Percentiles rank a stretch among this genome's conserved stretches.
Conservation (phyloP, 2,329 filamentous ascomycete genomes). For the Paecilomyces sp. region DNA sequence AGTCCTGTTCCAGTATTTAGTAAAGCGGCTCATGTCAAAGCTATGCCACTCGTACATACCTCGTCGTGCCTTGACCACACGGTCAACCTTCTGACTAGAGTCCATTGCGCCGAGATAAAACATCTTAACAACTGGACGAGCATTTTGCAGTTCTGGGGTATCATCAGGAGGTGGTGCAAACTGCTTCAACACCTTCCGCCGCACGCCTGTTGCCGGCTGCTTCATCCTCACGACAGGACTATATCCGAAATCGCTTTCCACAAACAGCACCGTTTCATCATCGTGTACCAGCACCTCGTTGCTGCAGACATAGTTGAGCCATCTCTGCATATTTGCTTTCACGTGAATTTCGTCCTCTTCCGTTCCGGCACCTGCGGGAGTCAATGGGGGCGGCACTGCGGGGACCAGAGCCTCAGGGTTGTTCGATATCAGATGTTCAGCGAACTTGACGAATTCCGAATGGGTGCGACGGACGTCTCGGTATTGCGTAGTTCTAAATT, state of each 20-base stretch:
- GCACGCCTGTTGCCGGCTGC: constrained; percentile 91
- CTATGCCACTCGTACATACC: constrained; percentile 47
- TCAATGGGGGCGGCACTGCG: constrained; percentile 88
- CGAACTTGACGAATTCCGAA: constrained; percentile 93
- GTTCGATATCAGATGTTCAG: constrained; percentile 91
- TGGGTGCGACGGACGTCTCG: constrained; percentile 93
- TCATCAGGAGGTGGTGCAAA: constrained; percentile 97
- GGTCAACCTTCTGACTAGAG: constrained; percentile 92
- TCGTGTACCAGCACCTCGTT: constrained; percentile 92
- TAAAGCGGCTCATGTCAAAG: constrained; percentile 3
- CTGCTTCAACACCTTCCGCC: constrained; percentile 93
- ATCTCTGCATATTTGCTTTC: constrained; percentile 83
- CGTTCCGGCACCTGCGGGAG: constrained; percentile 87
- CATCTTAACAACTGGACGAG: constrained; percentile 83
- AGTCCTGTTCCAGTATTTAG: constrained; percentile 53
- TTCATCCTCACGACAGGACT: constrained; percentile 92
- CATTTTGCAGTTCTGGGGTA: constrained; percentile 86
- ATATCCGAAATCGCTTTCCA: constrained; percentile 98
- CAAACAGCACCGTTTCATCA: constrained; percentile 95
- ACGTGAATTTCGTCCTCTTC: constrained; percentile 90
- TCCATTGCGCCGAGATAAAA: constrained; percentile 97
- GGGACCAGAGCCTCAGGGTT: constrained; percentile 94
- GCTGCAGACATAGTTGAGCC: constrained; percentile 87
- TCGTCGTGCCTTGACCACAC: constrained; percentile 83
- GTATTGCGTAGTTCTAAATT: constrained; percentile 96